These are phyloP conservation scores for Detonula confervacea DNA, from an alignment of 352 stramenopile genomes.

Conservation along the genomic window DNA sequence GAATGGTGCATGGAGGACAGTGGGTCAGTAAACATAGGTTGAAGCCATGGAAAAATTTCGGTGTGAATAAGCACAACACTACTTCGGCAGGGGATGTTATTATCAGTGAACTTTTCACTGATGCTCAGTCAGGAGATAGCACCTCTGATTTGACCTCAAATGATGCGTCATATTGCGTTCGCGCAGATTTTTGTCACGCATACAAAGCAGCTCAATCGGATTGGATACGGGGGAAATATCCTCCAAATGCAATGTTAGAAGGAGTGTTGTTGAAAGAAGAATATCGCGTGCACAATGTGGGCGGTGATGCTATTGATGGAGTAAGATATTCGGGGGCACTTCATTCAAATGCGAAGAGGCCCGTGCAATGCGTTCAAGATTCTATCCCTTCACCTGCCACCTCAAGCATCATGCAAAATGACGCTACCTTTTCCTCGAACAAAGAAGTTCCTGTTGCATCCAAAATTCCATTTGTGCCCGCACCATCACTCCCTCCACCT, in stretches of 20 bases:
- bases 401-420: no score
- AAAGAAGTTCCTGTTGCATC: no score
- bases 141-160: no score
- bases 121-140: no score
- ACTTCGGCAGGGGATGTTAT: conserved; percentile 1
- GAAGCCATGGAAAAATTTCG: conserved; percentile 41
- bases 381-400: no score
- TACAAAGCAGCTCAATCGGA: conserved; percentile 39
- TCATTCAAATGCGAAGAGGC: no score
- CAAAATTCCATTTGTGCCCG: neutral
- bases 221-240: conserved; percentile 31
- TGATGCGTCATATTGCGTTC: conserved; percentile 30
- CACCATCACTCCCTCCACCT: conserved; percentile 14
- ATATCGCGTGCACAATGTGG: conserved; percentile 37
- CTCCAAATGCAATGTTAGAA: neutral
- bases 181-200: conserved; percentile 37
- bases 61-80: conserved; percentile 9
- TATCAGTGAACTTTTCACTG: conserved; percentile 17
- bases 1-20: conserved; percentile 28
- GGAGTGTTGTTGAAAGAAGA: conserved; percentile 31
- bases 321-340: conserved; percentile 36
- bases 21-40: conserved; percentile 38
- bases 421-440: no score
- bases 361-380: no score
- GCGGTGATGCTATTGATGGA: conserved; percentile 36